Conservation (phyloP, 1,284 basidiomycete species). For the Vanrija humicola region DNA sequence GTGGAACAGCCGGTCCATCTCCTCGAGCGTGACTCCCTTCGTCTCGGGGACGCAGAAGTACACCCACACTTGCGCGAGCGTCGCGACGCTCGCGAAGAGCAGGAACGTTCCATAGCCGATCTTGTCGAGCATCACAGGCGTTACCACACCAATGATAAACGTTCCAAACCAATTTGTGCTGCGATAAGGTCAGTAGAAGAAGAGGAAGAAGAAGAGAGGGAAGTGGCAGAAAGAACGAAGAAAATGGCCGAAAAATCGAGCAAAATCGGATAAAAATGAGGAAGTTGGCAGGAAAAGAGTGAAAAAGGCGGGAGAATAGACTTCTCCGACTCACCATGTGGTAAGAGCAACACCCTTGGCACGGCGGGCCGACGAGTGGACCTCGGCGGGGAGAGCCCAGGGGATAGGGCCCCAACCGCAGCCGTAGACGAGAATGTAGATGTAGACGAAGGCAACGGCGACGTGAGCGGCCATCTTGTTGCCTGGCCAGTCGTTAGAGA, state of each 20-base stretch:
- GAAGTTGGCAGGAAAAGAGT: too few relatives aligned
- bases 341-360: conserved; percentile 39
- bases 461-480: conserved; percentile 20
- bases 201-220: too few relatives aligned
- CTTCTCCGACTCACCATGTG: conserved; percentile 6
- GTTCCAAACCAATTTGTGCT: conserved; percentile 55
- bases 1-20: conserved; percentile 26
- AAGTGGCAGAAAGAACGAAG: too few relatives aligned
- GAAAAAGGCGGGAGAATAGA: too few relatives aligned
- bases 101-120: conserved; percentile 28
- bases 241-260: too few relatives aligned
- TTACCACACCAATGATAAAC: conserved; percentile 67
- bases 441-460: conserved; percentile 27
- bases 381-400: conserved; percentile 39
- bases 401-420: conserved; percentile 17
- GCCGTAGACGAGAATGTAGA: conserved; percentile 19
- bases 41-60: conserved; percentile 28
- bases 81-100: conserved; percentile 25
- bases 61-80: conserved; percentile 15
- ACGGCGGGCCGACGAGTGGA: conserved; percentile 25
- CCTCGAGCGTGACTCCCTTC: conserved; percentile 26
- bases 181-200: too few relatives aligned
- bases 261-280: too few relatives aligned
- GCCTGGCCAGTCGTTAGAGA: conserved; percentile 21
- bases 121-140: conserved; percentile 23